These are phyloP conservation scores for Chalciporus piperatoides DNA, from an alignment of 1,284 basidiomycete genomes.

Conservation along the genomic window DNA sequence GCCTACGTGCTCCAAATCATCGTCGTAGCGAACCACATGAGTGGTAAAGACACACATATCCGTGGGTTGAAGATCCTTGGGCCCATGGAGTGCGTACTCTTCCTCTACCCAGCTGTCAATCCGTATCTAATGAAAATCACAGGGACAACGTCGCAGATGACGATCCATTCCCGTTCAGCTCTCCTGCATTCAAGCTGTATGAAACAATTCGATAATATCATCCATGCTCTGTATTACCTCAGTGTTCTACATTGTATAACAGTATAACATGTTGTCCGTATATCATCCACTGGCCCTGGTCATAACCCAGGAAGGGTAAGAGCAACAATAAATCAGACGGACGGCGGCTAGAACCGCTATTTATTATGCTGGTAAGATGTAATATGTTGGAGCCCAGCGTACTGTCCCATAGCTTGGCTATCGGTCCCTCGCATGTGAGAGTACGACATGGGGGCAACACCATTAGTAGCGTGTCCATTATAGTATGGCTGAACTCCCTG, in stretches of 20 bases:
- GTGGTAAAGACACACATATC: slow-evolving; percentile 98
- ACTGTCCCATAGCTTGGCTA: slow-evolving; percentile 23
- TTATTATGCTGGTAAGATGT: slow-evolving; percentile 31
- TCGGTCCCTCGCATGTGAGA: slow-evolving; percentile 28
- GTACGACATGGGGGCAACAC: slow-evolving; percentile 20
- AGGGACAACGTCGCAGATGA: slow-evolving; percentile 50
- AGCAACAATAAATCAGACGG: slow-evolving; percentile 13
- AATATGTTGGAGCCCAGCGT: slow-evolving; percentile 29
- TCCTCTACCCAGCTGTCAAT: not conserved
- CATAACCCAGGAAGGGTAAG: not conserved
- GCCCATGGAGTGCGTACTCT: slow-evolving; percentile 64
- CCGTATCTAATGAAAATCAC: slow-evolving; percentile 1
- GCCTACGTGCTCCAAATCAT: slow-evolving; percentile 91
- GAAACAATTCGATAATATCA: slow-evolving; percentile 63
- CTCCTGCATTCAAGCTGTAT: slow-evolving; percentile 68
- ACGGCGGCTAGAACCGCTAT: slow-evolving; percentile 15
- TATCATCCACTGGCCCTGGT: slow-evolving; percentile 8
- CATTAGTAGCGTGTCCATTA: slow-evolving; percentile 20
- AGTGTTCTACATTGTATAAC: slow-evolving; percentile 30
- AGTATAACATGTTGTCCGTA: slow-evolving; percentile 7
- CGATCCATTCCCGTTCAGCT: slow-evolving; percentile 67
- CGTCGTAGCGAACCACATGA: slow-evolving; percentile 92
- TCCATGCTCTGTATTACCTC: slow-evolving; percentile 22
- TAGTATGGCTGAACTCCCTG: slow-evolving; percentile 31
- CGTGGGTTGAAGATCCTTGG: slow-evolving; percentile 86